Percentiles rank a stretch among this genome's conserved stretches.
These are phyloP conservation scores for Sporothrix euskadiensis DNA, from an alignment of 2,329 filamentous ascomycete species.

Conservation along the genomic window DNA sequence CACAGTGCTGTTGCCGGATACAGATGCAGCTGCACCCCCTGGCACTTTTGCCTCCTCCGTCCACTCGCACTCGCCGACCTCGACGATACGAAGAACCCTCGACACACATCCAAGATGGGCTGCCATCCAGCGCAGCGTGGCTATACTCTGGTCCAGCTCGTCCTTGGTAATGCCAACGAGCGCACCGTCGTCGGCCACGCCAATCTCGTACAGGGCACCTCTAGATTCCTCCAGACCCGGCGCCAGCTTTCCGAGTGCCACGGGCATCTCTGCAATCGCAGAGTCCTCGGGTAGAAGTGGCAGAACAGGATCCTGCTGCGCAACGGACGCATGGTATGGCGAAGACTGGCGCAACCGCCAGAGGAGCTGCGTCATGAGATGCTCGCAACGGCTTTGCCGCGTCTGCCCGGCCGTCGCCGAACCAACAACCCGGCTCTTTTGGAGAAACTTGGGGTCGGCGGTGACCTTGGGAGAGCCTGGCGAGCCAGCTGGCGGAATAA, in stretches of 20 bases:
- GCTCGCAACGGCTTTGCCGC: conserved; percentile 80
- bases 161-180: conserved; percentile 85
- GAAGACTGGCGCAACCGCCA: conserved; percentile 96
- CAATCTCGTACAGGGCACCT: conserved; percentile 93
- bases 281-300: conserved; percentile 66
- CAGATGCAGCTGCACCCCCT: conserved; percentile 30
- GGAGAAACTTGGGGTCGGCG: conserved; percentile 35
- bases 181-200: conserved; percentile 90
- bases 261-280: conserved; percentile 48
- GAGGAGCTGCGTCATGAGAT: conserved; percentile 89
- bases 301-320: conserved; percentile 67
- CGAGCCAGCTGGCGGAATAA: conserved; percentile 53
- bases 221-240: conserved; percentile 89
- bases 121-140: conserved; percentile 85
- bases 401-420: conserved; percentile 54
- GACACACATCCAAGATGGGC: conserved; percentile 86
- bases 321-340: conserved; percentile 80
- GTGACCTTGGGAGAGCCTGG: conserved; percentile 39
- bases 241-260: conserved; percentile 59
- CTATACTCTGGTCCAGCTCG: conserved; percentile 88
- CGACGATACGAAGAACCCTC: conserved; percentile 76
- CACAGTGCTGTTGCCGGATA: conserved; percentile 35
- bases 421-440: conserved; percentile 34
- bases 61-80: conserved; percentile 84
- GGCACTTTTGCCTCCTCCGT: conserved; percentile 46